These are phyloP conservation scores for Salix purpurea DNA, from an alignment of 345 rosid species.

Conservation along the genomic window DNA sequence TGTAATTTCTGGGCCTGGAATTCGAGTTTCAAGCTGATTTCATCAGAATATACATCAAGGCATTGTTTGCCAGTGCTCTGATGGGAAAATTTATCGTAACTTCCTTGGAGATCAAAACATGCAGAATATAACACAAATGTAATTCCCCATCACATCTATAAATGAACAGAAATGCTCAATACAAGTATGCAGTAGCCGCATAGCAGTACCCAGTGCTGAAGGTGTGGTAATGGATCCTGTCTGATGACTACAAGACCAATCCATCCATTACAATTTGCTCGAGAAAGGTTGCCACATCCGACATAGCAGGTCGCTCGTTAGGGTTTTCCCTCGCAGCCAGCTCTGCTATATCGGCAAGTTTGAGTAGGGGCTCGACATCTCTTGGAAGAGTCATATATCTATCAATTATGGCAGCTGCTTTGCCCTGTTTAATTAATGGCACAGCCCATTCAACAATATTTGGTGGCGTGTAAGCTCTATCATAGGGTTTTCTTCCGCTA, in stretches of 20 bases:
- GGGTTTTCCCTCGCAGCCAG: conserved; percentile 64
- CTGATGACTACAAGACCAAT: conserved; percentile 40
- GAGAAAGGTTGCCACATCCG: conserved; percentile 57
- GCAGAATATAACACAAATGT: conserved; percentile 6
- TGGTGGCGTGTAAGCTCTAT: conserved; percentile 56
- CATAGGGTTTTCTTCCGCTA: conserved; percentile 79
- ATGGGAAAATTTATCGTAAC: neutral
- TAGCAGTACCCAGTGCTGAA: conserved; percentile 13
- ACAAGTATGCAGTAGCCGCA: conserved; percentile 42
- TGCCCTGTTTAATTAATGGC: conserved; percentile 61
- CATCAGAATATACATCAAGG: neutral
- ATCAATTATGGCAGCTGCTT: conserved; percentile 64
- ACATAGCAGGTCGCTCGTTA: conserved; percentile 59
- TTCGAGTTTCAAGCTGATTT: neutral
- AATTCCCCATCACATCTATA: conserved; percentile 19
- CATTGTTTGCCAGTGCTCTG: neutral
- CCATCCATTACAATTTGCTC: conserved; percentile 68
- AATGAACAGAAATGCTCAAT: conserved; percentile 22
- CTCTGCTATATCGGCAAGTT: conserved; percentile 74
- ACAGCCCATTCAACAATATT: conserved; percentile 68
- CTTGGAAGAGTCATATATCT: conserved; percentile 56
- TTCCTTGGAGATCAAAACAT: conserved; percentile 8
- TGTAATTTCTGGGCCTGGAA: neutral
- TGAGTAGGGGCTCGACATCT: conserved; percentile 80
- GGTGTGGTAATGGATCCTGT: neutral